phyloP scores from a whole-genome alignment of 352 stramenopile genomes.

The Globisporangium uncinulatum region DNA sequence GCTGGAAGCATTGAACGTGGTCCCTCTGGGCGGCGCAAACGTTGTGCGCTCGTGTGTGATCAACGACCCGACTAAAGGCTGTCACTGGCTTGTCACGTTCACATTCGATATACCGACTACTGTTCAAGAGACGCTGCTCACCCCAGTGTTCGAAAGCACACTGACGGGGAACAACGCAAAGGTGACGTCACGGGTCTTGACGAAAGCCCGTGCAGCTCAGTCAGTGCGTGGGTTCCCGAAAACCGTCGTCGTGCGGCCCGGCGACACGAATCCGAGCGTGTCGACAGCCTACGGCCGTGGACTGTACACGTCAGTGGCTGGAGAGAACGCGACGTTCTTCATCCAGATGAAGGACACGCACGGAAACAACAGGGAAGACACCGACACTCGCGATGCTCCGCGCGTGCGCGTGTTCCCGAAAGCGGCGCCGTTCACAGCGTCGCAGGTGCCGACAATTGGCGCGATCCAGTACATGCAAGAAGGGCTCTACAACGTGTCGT shows the following conservation, averaged over 20 bases:
- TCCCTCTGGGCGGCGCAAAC: constrained; percentile 30
- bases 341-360: constrained; percentile 83
- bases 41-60: constrained; percentile 31
- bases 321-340: constrained; percentile 47
- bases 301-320: constrained; percentile 49
- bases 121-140: constrained; percentile 5
- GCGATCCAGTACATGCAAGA: constrained; percentile 52
- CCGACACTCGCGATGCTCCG: constrained; percentile 19
- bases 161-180: constrained; percentile 70
- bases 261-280: constrained; percentile 60
- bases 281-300: constrained; percentile 62
- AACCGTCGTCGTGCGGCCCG: constrained; percentile 41
- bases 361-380: constrained; percentile 68
- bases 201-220: constrained; percentile 16
- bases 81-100: constrained; percentile 70
- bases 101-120: constrained; percentile 14
- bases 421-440: constrained; percentile 16
- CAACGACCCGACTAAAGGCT: constrained; percentile 43
- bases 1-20: constrained; percentile 60
- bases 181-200: constrained; percentile 30
- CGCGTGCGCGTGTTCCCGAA: constrained; percentile 51
- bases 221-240: constrained; percentile 67
- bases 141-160: constrained; percentile 47
- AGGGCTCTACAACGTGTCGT: constrained; percentile 84
- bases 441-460: constrained; percentile 24